phyloP scores from a whole-genome alignment of 2,329 filamentous ascomycete genomes.

The Spiromastix sp. region DNA sequence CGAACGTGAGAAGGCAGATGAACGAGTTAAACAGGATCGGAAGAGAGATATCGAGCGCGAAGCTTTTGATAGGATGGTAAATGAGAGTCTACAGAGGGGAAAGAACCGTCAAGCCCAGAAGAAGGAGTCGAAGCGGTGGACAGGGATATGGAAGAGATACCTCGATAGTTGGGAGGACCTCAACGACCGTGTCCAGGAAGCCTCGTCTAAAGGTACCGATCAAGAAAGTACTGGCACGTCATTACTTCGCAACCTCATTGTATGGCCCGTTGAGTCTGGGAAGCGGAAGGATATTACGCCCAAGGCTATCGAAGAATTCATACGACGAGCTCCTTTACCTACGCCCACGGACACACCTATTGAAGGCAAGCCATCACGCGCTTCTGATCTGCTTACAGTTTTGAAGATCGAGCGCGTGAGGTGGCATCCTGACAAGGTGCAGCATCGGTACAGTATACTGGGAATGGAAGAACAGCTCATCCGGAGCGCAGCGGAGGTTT shows the following conservation, averaged over 20 bases:
- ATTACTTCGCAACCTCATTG: conserved; percentile 35
- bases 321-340: conserved; percentile 43
- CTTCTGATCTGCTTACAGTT: conserved; percentile 33
- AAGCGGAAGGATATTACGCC: conserved; percentile 46
- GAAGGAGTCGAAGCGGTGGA: conserved; percentile 35
- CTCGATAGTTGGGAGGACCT: conserved; percentile 50
- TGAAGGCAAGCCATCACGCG: neutral
- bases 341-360: conserved; percentile 12
- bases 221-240: conserved; percentile 7
- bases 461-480: conserved; percentile 61
- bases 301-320: conserved; percentile 58
- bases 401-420: conserved; percentile 79
- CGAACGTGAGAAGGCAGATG: conserved; percentile 39
- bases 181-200: conserved; percentile 14
- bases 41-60: conserved; percentile 17
- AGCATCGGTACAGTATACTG: conserved; percentile 69
- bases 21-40: conserved; percentile 25
- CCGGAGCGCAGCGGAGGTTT: conserved; percentile 75
- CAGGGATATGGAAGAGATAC: conserved; percentile 56
- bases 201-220: conserved; percentile 5
- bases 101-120: conserved; percentile 50
- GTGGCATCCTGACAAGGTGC: conserved; percentile 98
- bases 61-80: conserved; percentile 52
- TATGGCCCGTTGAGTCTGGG: conserved; percentile 66
- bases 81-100: conserved; percentile 57